A percentile compares a stretch with the other conserved stretches of the same genome.
phyloP scores from a whole-genome alignment of 257 asterid genomes.

The Jaltomata sinuosa region DNA sequence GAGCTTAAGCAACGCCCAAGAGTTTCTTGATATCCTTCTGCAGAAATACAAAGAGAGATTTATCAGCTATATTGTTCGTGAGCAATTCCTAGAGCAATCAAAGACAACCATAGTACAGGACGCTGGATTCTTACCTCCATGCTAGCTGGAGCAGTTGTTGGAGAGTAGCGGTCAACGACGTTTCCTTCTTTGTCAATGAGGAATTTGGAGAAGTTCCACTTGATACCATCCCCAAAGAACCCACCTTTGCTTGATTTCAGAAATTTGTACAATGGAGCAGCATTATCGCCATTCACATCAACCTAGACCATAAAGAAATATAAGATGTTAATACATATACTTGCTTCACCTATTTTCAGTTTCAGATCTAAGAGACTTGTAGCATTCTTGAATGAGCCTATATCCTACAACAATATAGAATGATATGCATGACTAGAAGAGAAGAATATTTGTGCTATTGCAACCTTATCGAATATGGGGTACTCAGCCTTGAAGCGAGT shows the following conservation, averaged over 20 bases:
- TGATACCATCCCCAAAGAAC: conserved; percentile 57
- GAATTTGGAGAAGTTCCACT: conserved; percentile 89
- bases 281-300: conserved; percentile 63
- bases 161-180: conserved; percentile 82
- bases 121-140: conserved; percentile 47
- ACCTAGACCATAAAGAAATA: conserved; percentile 23
- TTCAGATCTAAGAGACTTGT: no score
- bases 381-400: neutral
- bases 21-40: conserved; percentile 95
- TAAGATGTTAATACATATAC: neutral
- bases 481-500: conserved; percentile 90
- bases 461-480: conserved; percentile 84
- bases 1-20: conserved; percentile 35
- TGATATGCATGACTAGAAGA: neutral
- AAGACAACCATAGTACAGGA: neutral
- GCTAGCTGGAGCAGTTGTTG: conserved; percentile 82
- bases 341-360: neutral
- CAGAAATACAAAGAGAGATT: conserved; percentile 1
- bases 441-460: neutral
- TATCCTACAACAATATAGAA: neutral
- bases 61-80: neutral
- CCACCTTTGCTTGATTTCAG: conserved; percentile 72
- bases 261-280: conserved; percentile 74
- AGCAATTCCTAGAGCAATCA: neutral
- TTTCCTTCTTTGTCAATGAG: conserved; percentile 71